Percentiles rank a stretch among this genome's conserved stretches.
Evolutionary conservation across 169 alveolate species (phyloP).

Genomic region (Plasmodium fragile): DNA sequence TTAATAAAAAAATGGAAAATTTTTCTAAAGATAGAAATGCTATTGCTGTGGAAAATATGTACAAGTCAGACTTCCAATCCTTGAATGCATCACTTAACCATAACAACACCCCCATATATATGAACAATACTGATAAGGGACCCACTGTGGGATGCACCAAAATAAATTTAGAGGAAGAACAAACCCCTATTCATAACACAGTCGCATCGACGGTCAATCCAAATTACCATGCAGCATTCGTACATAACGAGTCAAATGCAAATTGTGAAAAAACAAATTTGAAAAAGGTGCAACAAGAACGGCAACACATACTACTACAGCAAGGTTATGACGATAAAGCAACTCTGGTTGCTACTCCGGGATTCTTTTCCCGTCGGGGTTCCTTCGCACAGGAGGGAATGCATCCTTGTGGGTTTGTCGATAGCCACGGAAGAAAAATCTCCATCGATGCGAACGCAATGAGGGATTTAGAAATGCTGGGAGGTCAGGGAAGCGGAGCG

Average conservation of each 20-base stretch:
- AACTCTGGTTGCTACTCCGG: not conserved
- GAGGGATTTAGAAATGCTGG: not conserved
- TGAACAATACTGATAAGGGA: not conserved
- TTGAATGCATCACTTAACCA: not conserved
- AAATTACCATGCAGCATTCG: not conserved
- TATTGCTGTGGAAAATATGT: not conserved
- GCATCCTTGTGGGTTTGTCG: not conserved
- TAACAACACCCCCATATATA: not conserved
- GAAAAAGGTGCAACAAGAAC: not conserved
- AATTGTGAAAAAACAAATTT: not conserved
- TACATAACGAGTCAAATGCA: not conserved
- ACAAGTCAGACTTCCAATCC: not conserved
- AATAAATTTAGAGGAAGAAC: not conserved
- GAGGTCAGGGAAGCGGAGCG: not conserved
- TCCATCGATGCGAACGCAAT: not conserved
- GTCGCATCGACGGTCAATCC: not conserved
- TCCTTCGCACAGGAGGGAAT: not conserved
- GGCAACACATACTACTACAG: not conserved
- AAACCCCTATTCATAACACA: not conserved
- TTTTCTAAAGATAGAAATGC: constrained; percentile 17
- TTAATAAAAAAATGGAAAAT: constrained; percentile 46
- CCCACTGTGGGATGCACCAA: not conserved
- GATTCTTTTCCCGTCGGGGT: not conserved
- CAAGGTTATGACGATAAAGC: not conserved
- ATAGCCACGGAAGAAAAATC: not conserved